Evolutionary conservation across 345 rosid genomes (phyloP).

Genomic region (Cochlearia excelsa): DNA sequence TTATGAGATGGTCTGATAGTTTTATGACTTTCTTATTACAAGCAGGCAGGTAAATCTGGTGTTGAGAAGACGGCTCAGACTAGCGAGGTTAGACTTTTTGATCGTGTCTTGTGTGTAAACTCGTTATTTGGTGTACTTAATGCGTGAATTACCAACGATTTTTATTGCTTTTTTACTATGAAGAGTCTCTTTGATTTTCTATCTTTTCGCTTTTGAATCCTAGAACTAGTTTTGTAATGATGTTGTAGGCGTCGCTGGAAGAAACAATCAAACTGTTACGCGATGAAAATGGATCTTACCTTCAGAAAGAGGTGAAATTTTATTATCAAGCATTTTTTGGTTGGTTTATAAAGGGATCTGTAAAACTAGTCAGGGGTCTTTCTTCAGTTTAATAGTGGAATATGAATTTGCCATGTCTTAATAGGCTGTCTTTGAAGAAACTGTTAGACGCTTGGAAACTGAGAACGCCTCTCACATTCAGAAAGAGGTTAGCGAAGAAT

Average conservation of each 20-base stretch:
- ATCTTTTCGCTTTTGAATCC: conserved; percentile 7
- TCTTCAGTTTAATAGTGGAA: background rate
- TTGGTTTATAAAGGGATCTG: background rate
- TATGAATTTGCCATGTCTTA: conserved; percentile 7
- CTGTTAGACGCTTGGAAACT: conserved; percentile 40
- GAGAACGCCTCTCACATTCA: conserved; percentile 46
- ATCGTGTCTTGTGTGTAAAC: conserved; percentile 1
- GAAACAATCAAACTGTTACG: conserved; percentile 45
- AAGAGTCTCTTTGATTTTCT: conserved; percentile 6
- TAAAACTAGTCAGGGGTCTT: conserved; percentile 9
- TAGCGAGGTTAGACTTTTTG: conserved; percentile 41
- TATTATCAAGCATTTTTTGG: background rate
- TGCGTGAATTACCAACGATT: background rate
- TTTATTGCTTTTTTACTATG: background rate
- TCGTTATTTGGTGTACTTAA: background rate
- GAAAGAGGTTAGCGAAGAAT: conserved; percentile 45
- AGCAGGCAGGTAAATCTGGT: conserved; percentile 43
- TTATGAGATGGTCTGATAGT: conserved; percentile 16
- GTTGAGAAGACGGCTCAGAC: conserved; percentile 40
- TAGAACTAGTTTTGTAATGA: conserved; percentile 17
- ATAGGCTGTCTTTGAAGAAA: conserved; percentile 55
- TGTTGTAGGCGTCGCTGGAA: conserved; percentile 49
- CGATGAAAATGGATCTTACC: conserved; percentile 45
- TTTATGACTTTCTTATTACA: background rate
- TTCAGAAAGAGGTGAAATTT: conserved; percentile 49